Base-by-base conservation (phyloP, 2,329 filamentous ascomycete genomes). In the Beauveria australis region DNA sequence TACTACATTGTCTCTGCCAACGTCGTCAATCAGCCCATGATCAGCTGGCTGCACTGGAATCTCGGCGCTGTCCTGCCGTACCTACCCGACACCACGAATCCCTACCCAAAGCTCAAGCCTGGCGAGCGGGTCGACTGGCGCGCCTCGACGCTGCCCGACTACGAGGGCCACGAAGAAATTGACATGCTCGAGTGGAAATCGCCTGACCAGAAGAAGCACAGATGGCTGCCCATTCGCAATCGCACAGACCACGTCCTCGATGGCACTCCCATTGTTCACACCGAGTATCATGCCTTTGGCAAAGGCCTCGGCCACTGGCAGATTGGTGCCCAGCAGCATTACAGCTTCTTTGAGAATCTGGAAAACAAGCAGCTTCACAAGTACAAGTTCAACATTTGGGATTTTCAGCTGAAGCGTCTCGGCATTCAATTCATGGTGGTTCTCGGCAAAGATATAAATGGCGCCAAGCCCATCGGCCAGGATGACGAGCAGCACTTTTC, bases 341-440 rank as follows among this genome's bases (percentile, higher is more conserved):
- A 75, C 64, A 78, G 76, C 22, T 72, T 80, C 47, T 70, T 84
- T 18, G 74, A 80, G 40, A 80, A 82, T 59, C 72, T 84, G 4
- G 79, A 82, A 66, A 69, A 71, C 46, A 73, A 75, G 30, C 70
- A 75, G 49, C 65, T 82, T 26, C 68, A 71, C 10, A 72, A 70
- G 44, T 83, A 83, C 66, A 78, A 78, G 63, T 82, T 81, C 62
- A 70, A 72, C 63, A 70, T 71, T 37, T 80, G 78, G 72, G 76
- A 80, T 60, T 80, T 81, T 51, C 75, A 79, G 18, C 79, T 77
- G 30, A 72, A 74, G 56, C 74, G 79, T 26, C 76, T 82, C 66
- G 82, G 79, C 53, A 77, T 81, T 33, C 81, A 83, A 64, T 81
- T 85, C 63, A 72, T 80, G 47, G 79, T 78, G 48, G 75, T 85